A percentile compares a stretch with the other conserved stretches of the same genome.
Conservation (phyloP, 208 protist species). For the Leishmania amazonensis region DNA sequence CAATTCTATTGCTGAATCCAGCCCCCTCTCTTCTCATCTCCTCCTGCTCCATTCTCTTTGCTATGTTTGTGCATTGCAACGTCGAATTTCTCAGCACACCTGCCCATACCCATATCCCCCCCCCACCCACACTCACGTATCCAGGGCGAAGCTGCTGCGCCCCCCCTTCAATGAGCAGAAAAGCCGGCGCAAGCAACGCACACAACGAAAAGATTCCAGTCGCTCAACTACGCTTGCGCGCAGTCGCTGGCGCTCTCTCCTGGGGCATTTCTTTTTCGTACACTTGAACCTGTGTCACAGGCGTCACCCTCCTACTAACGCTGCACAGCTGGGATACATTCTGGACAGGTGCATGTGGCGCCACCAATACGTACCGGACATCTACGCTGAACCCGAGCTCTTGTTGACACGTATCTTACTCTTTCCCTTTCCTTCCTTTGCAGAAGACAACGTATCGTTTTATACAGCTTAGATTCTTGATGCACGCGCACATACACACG, state of each 20-base stretch:
- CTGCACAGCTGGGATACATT: background rate
- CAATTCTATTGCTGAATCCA: background rate
- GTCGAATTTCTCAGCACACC: background rate
- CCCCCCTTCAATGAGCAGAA: background rate
- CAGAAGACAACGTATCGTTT: background rate
- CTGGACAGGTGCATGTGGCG: background rate
- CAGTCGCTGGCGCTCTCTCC: background rate
- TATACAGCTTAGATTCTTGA: background rate
- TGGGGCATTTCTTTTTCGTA: background rate
- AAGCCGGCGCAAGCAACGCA: background rate
- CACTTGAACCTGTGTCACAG: background rate
- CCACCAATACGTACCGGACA: background rate
- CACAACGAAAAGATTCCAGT: background rate
- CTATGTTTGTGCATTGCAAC: background rate
- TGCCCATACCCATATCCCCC: background rate
- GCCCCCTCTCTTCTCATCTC: background rate
- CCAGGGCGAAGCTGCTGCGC: background rate
- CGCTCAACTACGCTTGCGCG: background rate
- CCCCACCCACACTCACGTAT: background rate
- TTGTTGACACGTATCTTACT: background rate
- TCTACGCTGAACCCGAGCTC: background rate
- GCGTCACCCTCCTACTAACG: background rate
- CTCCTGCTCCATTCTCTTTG: slow-evolving; percentile 10
- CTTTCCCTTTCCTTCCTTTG: background rate
- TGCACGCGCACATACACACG: background rate